Conservation (phyloP, 2,329 filamentous ascomycete species). For the Sporothrix schenckii region DNA sequence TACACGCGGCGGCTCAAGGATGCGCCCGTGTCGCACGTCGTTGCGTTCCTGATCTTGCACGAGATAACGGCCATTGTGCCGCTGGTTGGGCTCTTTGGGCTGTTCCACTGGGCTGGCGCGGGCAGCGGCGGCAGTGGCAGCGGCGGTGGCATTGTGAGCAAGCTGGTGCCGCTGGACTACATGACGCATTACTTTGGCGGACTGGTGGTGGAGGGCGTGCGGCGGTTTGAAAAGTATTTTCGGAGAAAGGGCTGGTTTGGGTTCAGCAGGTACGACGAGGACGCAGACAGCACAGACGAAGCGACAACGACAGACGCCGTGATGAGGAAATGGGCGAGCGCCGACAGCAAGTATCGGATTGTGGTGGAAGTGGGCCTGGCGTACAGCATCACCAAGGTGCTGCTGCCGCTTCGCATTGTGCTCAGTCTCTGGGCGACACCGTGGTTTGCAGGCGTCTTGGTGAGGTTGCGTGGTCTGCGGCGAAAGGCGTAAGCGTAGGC, state of each 20-base stretch:
- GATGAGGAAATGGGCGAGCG: constrained; percentile 42
- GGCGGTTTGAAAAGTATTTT: constrained; percentile 77
- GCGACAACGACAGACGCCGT: constrained; percentile 39
- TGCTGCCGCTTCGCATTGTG: constrained; percentile 76
- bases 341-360: constrained; percentile 57
- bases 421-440: constrained; percentile 87
- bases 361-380: constrained; percentile 77
- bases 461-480: constrained; percentile 44
- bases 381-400: constrained; percentile 84
- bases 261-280: constrained; percentile 30
- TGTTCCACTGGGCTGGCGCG: constrained; percentile 70
- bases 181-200: constrained; percentile 54
- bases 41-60: constrained; percentile 86
- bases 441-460: constrained; percentile 77
- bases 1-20: constrained; percentile 71
- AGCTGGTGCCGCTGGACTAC: constrained; percentile 67
- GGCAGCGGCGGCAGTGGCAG: background rate
- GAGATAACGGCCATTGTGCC: constrained; percentile 87
- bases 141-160: constrained; percentile 44
- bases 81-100: constrained; percentile 69
- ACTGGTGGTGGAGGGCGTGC: constrained; percentile 64
- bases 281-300: constrained; percentile 41
- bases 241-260: constrained; percentile 76
- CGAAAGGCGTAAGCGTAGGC: background rate
- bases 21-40: constrained; percentile 80